phyloP scores from a whole-genome alignment of 2,329 filamentous ascomycete genomes.

The Xylaria sp. region DNA sequence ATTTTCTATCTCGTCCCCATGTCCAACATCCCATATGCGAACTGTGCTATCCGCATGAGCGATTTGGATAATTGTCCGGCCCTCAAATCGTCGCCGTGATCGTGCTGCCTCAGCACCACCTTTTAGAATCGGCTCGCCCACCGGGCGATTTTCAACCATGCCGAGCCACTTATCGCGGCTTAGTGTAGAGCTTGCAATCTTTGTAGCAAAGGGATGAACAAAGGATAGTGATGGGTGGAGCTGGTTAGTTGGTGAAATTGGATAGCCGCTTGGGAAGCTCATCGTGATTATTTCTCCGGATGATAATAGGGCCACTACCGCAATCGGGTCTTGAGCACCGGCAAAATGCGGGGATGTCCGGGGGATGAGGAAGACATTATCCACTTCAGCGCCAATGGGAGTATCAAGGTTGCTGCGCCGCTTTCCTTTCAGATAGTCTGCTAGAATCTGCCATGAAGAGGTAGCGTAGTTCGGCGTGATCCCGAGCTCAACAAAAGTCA shows the following conservation, averaged over 20 bases:
- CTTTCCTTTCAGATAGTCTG: conserved; percentile 83
- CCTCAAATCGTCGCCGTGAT: conserved; percentile 80
- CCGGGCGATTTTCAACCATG: conserved; percentile 84
- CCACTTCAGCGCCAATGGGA: conserved; percentile 79
- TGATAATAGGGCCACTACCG: conserved; percentile 79
- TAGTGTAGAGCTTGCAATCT: conserved; percentile 76
- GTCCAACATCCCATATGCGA: conserved; percentile 92
- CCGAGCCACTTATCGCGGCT: conserved; percentile 87
- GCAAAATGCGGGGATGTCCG: conserved; percentile 85
- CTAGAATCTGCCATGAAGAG: conserved; percentile 85
- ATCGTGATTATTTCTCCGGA: conserved; percentile 91
- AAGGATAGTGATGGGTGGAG: conserved; percentile 88
- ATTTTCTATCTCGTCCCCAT: conserved; percentile 95
- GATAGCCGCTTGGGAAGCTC: conserved; percentile 91
- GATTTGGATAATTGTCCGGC: conserved; percentile 84
- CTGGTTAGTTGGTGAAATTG: conserved; percentile 92
- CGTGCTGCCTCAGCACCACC: conserved; percentile 80
- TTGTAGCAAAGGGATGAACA: conserved; percentile 88
- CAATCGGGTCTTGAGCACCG: conserved; percentile 90
- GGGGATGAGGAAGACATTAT: conserved; percentile 86
- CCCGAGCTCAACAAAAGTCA: conserved; percentile 92
- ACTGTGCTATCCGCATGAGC: conserved; percentile 92
- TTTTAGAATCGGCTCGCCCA: conserved; percentile 80
- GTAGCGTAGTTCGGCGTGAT: conserved; percentile 91
- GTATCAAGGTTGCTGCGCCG: conserved; percentile 76